Percentiles rank a stretch among this genome's conserved stretches.
phyloP scores from a whole-genome alignment of 768 basidiomycete genomes.

The Steccherinum ochraceum region DNA sequence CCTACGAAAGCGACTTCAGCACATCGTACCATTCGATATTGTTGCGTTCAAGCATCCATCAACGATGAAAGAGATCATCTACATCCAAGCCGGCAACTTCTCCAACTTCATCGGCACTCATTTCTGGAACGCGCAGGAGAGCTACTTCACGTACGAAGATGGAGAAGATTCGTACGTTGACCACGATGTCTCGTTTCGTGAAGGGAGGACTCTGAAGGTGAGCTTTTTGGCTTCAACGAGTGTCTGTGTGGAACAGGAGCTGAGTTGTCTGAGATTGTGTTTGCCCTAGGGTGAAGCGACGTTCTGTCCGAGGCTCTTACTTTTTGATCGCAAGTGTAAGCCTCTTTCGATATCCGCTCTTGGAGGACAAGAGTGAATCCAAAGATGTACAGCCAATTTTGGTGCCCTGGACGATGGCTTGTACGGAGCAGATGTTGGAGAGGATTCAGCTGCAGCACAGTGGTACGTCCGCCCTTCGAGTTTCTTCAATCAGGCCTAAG shows the following conservation, averaged over 20 bases:
- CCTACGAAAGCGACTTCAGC: too few species aligned
- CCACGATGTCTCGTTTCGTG: constrained; percentile 60
- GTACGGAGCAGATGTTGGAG: constrained; percentile 15
- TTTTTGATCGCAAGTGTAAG: constrained; percentile 64
- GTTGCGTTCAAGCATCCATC: too few species aligned
- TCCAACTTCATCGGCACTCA: constrained; percentile 71
- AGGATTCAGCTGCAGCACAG: background rate
- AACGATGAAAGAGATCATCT: constrained; percentile 81
- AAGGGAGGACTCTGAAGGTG: constrained; percentile 48
- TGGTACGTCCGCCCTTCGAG: constrained; percentile 5
- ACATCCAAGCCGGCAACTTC: constrained; percentile 65
- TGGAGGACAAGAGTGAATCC: too few species aligned
- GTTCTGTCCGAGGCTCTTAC: constrained; percentile 57
- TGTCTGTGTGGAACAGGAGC: background rate
- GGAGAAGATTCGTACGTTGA: constrained; percentile 37
- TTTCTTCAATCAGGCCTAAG: constrained; percentile 1
- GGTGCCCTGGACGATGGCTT: constrained; percentile 47
- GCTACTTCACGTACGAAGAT: constrained; percentile 50
- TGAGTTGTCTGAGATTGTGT: constrained; percentile 6
- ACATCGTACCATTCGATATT: too few species aligned
- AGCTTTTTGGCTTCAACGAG: constrained; percentile 14
- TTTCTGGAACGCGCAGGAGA: constrained; percentile 80
- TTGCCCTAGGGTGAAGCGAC: constrained; percentile 33
- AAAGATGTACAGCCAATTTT: constrained; percentile 49
- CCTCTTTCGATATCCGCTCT: background rate